Percentiles rank a stretch among this genome's conserved stretches.
phyloP scores from a whole-genome alignment of 164 flowering plant genomes.

The Aristolochia californica region DNA sequence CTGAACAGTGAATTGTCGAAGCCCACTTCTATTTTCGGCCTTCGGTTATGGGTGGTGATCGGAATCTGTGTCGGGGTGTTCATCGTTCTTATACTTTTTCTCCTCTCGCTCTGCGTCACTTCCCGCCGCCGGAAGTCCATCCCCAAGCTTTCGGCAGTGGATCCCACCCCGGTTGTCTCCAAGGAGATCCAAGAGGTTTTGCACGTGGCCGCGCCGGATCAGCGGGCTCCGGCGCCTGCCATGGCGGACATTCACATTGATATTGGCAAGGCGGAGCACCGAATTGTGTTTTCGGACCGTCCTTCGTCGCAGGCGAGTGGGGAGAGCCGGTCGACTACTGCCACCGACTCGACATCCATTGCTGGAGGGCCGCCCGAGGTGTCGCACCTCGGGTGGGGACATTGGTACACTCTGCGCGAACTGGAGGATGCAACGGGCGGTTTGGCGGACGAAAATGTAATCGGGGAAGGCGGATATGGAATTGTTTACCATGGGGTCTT shows the following conservation, averaged over 20 bases:
- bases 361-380: slow-evolving; percentile 68
- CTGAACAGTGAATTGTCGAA: slow-evolving; percentile 66
- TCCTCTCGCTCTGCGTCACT: slow-evolving; percentile 68
- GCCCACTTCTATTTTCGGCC: slow-evolving; percentile 81
- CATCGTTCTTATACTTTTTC: slow-evolving; percentile 73
- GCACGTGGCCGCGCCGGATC: slow-evolving; percentile 27
- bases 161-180: slow-evolving; percentile 42
- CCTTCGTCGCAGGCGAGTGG: slow-evolving; percentile 50
- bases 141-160: slow-evolving; percentile 5
- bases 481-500: slow-evolving; percentile 81
- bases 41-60: slow-evolving; percentile 68
- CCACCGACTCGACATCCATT: slow-evolving; percentile 42
- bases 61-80: slow-evolving; percentile 73
- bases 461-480: slow-evolving; percentile 98
- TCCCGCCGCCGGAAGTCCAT: slow-evolving; percentile 33
- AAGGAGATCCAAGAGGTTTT: slow-evolving; percentile 76
- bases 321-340: slow-evolving; percentile 55
- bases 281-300: slow-evolving; percentile 63
- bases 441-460: slow-evolving; percentile 81
- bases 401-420: slow-evolving; percentile 94
- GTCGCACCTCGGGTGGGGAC: slow-evolving; percentile 94
- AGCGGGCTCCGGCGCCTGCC: slow-evolving; percentile 13
- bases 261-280: slow-evolving; percentile 74
- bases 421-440: slow-evolving; percentile 82
- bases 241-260: slow-evolving; percentile 84